phyloP scores from a whole-genome alignment of 176 grass and related monocot species.

The Avena insularis region DNA sequence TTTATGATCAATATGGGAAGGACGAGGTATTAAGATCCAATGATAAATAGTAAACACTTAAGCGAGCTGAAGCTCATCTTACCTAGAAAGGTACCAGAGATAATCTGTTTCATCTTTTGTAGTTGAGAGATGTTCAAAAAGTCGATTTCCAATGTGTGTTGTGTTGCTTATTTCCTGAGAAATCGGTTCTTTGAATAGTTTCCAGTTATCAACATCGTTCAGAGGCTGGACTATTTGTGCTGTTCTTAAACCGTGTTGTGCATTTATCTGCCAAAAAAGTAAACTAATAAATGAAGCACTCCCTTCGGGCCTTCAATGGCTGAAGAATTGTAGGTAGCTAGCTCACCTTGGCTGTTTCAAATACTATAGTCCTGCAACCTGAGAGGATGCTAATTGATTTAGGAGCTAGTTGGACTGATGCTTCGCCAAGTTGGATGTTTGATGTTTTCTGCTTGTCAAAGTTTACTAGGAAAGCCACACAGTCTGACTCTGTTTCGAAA shows the following conservation, averaged over 20 bases:
- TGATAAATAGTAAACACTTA: slow-evolving; percentile 6
- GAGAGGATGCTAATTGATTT: slow-evolving; percentile 74
- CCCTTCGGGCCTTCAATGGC: background rate
- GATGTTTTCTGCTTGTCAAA: slow-evolving; percentile 44
- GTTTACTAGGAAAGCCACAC: slow-evolving; percentile 75
- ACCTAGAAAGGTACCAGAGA: slow-evolving; percentile 77
- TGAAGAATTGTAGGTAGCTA: slow-evolving; percentile 12
- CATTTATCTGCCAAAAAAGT: slow-evolving; percentile 61
- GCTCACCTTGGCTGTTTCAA: slow-evolving; percentile 72
- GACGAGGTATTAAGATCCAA: background rate
- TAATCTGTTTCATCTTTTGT: slow-evolving; percentile 87
- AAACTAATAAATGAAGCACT: slow-evolving; percentile 6
- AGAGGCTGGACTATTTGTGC: slow-evolving; percentile 52
- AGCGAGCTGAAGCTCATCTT: slow-evolving; percentile 29
- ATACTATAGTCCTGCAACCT: slow-evolving; percentile 60
- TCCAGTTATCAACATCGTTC: slow-evolving; percentile 54
- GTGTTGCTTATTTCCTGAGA: slow-evolving; percentile 4
- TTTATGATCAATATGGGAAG: background rate
- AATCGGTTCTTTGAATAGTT: slow-evolving; percentile 52
- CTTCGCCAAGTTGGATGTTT: slow-evolving; percentile 54
- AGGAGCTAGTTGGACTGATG: slow-evolving; percentile 53
- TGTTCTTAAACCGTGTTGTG: slow-evolving; percentile 55
- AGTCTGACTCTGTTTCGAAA: slow-evolving; percentile 65
- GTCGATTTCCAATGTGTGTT: slow-evolving; percentile 34
- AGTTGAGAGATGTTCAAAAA: slow-evolving; percentile 68